A percentile compares a stretch with the other conserved stretches of the same genome.
These are phyloP conservation scores for Pisolithus albus DNA, from an alignment of 768 basidiomycete species.

Conservation along the genomic window DNA sequence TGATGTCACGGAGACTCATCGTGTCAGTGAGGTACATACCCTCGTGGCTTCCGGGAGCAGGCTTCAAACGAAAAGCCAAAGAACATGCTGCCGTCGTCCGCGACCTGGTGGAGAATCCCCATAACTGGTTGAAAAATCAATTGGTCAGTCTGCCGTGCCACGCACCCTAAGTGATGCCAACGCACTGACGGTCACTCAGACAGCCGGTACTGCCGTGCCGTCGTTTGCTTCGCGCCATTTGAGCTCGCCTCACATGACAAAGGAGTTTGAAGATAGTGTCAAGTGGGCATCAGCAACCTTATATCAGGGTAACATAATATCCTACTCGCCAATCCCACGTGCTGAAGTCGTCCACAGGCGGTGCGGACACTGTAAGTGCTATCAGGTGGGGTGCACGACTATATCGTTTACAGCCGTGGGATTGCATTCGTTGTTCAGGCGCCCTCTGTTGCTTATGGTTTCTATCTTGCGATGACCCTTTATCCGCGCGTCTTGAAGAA, in stretches of 20 bases:
- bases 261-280: constrained; percentile 9
- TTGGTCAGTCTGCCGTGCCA: constrained; percentile 6
- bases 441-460: constrained; percentile 6
- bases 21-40: constrained; percentile 20
- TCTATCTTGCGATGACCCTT: constrained; percentile 24
- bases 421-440: constrained; percentile 15
- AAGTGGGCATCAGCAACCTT: constrained; percentile 14
- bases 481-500: constrained; percentile 21
- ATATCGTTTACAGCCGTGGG: background rate
- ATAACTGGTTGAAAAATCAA: constrained; percentile 9
- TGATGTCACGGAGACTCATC: background rate
- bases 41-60: constrained; percentile 16
- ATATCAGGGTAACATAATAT: constrained; percentile 6
- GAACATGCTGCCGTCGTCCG: constrained; percentile 5
- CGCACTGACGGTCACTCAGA: background rate
- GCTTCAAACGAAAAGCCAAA: constrained; percentile 11
- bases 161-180: background rate
- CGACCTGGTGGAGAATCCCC: constrained; percentile 7
- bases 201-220: constrained; percentile 9
- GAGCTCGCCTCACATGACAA: constrained; percentile 3
- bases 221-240: constrained; percentile 12
- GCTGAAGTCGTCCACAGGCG: constrained; percentile 8
- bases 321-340: too few relatives aligned
- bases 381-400: background rate
- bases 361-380: constrained; percentile 19